Conservation (phyloP, 306 rosid species). For the Trichosanthes cucumerina region DNA sequence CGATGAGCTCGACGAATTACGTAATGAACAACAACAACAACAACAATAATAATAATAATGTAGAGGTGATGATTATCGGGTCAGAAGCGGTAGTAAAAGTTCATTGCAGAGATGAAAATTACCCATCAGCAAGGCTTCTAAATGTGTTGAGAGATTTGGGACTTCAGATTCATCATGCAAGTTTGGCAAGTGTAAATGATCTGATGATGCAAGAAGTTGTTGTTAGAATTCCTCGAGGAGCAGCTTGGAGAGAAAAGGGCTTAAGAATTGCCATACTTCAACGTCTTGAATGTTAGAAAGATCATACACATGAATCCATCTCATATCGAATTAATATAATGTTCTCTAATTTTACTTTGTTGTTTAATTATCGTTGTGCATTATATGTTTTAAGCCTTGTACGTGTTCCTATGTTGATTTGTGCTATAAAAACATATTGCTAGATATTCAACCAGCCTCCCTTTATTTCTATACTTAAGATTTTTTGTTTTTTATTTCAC, state of each 20-base stretch:
- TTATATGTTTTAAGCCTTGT: too few species aligned
- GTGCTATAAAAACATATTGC: too few species aligned
- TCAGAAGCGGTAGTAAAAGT: conserved; percentile 47
- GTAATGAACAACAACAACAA: background rate
- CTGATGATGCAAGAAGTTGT: conserved; percentile 56
- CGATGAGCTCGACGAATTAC: background rate
- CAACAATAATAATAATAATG: too few species aligned
- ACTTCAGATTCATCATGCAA: conserved; percentile 38
- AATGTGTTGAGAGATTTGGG: conserved; percentile 38
- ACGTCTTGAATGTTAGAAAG: conserved; percentile 9
- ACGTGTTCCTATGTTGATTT: too few species aligned
- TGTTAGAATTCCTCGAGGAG: conserved; percentile 29
- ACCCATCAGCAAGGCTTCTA: conserved; percentile 49
- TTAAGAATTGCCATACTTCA: conserved; percentile 27
- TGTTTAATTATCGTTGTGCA: too few species aligned
- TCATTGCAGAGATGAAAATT: conserved; percentile 32
- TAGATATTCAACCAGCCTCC: too few species aligned
- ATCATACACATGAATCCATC: background rate
- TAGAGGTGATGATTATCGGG: conserved; percentile 44
- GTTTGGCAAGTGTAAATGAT: conserved; percentile 42
- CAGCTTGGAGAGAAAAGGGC: conserved; percentile 23
- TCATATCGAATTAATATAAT: too few species aligned
- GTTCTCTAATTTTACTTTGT: too few species aligned
- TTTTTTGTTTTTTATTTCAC: too few species aligned
- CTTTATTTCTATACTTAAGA: too few species aligned